Conservation (phyloP, 148 eudicot species). For the Camellia japonica region DNA sequence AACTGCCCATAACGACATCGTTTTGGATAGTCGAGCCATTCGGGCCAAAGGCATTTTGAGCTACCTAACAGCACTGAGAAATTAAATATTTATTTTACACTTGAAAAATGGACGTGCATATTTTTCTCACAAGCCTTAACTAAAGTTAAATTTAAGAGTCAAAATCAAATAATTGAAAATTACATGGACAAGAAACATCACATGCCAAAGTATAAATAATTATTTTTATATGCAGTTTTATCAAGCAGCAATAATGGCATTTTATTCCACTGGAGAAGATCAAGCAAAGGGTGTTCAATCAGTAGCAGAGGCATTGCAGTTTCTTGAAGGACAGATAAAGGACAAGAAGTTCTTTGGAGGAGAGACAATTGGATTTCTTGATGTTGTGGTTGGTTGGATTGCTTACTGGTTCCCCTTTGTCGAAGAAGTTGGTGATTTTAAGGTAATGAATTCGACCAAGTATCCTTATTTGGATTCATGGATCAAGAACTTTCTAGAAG, state of each 20-base stretch:
- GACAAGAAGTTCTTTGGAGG: constrained; percentile 2
- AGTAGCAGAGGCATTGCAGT: neutral
- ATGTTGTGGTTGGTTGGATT: neutral
- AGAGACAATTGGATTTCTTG: neutral
- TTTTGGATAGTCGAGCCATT: no score
- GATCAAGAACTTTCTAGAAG: neutral
- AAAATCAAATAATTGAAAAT: no score
- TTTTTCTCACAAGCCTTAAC: no score
- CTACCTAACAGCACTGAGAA: no score
- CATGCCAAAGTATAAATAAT: no score
- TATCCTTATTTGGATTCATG: neutral
- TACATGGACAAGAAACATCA: no score
- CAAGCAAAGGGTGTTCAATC: neutral
- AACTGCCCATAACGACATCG: no score
- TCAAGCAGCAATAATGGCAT: neutral
- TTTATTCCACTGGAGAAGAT: neutral
- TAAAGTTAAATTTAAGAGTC: no score
- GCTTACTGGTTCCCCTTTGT: neutral
- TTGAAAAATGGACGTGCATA: no score
- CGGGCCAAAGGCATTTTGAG: no score
- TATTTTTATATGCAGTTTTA: neutral
- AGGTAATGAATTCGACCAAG: neutral
- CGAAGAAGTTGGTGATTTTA: neutral
- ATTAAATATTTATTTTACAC: no score
- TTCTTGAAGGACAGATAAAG: neutral